Base-by-base conservation (phyloP, 768 basidiomycete species). In the Clitopilus hobsonii region DNA sequence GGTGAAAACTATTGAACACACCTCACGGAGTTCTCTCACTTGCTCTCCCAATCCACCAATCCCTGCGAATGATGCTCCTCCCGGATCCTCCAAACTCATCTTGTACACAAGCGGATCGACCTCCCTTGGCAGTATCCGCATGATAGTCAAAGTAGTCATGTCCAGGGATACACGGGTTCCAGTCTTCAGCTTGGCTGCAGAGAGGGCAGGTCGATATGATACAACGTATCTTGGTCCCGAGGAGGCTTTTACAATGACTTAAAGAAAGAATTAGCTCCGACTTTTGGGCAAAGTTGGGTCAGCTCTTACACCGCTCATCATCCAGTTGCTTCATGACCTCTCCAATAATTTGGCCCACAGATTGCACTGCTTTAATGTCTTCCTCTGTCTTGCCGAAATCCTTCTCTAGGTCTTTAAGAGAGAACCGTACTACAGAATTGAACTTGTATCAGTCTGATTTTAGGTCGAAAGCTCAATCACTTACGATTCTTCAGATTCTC, bases 321-420 rank as follows among this genome's bases (percentile, higher is more conserved):
- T 98, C 97, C 8, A 99, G 75, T 69, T 99, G 95, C 72, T 98
- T 98, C 85, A 98, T 88, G 54, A 99, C 93, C 74, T 99, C 97
- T 58, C 94, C 97, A 54, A 99, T 96, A 60, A 99, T 98, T 74
- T 99, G 97, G 26, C 97, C 97, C 13, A 98, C 97, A 6, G 92
- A 95, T 68, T 99, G 97, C 14, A 99, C 88, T 38, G 97, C 97
- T 73, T 98, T 98, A 73, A 99, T 96, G 64, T 99, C 96, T 24
- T 99, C 94, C 71, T 99, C 97, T 0, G 94, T 96, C 79, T 96
- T 94, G 61, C 85, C 91, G 65, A 84, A 98, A 45, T 87, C 89
- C 63, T 88, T 89, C 68, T 95, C 89, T 10, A 98, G 71, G 55
- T 91, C 86, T 67, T 93, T 94, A 61, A 99, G 74, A 10, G 93